A percentile compares a stretch with the other conserved stretches of the same genome.
These are phyloP conservation scores for Tylopilus rubrobrunneus DNA, from an alignment of 768 basidiomycete genomes.

Conservation along the genomic window DNA sequence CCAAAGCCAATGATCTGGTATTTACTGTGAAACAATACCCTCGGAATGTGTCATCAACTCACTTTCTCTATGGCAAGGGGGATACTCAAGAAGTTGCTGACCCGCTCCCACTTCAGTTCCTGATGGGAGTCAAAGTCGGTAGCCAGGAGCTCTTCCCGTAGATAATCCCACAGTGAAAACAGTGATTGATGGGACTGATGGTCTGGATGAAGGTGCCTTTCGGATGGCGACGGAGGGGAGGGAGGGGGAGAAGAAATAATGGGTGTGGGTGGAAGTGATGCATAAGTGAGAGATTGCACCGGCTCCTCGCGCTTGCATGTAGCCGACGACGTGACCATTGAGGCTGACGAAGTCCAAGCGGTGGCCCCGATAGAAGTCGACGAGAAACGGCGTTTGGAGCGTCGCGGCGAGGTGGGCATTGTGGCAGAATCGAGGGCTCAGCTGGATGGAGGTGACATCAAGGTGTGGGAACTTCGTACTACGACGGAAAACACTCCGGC, in stretches of 20 bases:
- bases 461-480: slow-evolving; percentile 18
- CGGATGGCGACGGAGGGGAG: slow-evolving; percentile 22
- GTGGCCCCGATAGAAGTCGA: slow-evolving; percentile 23
- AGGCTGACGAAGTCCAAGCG: slow-evolving; percentile 21
- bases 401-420: slow-evolving; percentile 34
- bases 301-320: slow-evolving; percentile 18
- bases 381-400: slow-evolving; percentile 32
- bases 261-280: slow-evolving; percentile 73
- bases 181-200: slow-evolving; percentile 37
- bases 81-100: slow-evolving; percentile 92
- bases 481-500: background rate
- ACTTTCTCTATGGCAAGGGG: slow-evolving; percentile 95
- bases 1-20: slow-evolving; percentile 86
- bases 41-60: slow-evolving; percentile 5
- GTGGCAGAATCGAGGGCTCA: background rate
- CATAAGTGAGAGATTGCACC: slow-evolving; percentile 50
- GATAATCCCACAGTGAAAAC: slow-evolving; percentile 90
- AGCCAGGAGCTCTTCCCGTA: slow-evolving; percentile 81
- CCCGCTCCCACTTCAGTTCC: slow-evolving; percentile 92
- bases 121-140: slow-evolving; percentile 96
- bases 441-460: background rate
- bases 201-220: slow-evolving; percentile 12
- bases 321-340: slow-evolving; percentile 6
- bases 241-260: slow-evolving; percentile 46
- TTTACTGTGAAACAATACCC: slow-evolving; percentile 3